Percentiles rank a stretch among this genome's conserved stretches.
These are phyloP conservation scores for Lepidium sativum DNA, from an alignment of 345 rosid genomes.

Conservation along the genomic window DNA sequence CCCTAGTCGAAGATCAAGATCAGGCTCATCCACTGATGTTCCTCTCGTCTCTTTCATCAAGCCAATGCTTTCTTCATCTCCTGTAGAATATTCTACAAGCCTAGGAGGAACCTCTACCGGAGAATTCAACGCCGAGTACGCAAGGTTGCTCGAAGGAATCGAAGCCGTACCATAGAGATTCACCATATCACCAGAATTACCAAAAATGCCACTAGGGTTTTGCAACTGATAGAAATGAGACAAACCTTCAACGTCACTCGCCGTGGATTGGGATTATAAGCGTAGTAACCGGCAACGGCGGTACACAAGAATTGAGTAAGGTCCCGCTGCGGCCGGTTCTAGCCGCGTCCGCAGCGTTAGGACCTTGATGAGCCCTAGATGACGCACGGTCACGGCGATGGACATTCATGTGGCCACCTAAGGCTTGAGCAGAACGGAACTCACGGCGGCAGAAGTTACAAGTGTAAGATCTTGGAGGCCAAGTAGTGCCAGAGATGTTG, in stretches of 20 bases:
- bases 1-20: slow-evolving; percentile 90
- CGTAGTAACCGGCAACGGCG: neutral
- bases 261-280: slow-evolving; percentile 24
- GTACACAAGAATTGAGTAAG: slow-evolving; percentile 33
- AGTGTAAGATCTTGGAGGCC: slow-evolving; percentile 96
- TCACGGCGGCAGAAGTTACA: slow-evolving; percentile 92
- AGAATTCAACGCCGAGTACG: slow-evolving; percentile 18
- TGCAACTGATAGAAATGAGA: slow-evolving; percentile 66
- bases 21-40: slow-evolving; percentile 50
- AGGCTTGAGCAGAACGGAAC: slow-evolving; percentile 95
- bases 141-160: slow-evolving; percentile 32
- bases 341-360: slow-evolving; percentile 8
- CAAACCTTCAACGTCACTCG: slow-evolving; percentile 33
- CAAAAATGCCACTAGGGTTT: slow-evolving; percentile 39
- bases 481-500: slow-evolving; percentile 67
- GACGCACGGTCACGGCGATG: slow-evolving; percentile 91
- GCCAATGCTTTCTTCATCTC: slow-evolving; percentile 19
- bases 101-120: slow-evolving; percentile 20
- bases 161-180: slow-evolving; percentile 31
- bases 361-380: slow-evolving; percentile 57
- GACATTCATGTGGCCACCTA: slow-evolving; percentile 98
- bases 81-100: slow-evolving; percentile 9
- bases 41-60: slow-evolving; percentile 26
- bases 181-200: slow-evolving; percentile 15
- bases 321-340: neutral